These are phyloP conservation scores for Fusarium robinianum DNA, from an alignment of 2,329 filamentous ascomycete species.

Conservation along the genomic window DNA sequence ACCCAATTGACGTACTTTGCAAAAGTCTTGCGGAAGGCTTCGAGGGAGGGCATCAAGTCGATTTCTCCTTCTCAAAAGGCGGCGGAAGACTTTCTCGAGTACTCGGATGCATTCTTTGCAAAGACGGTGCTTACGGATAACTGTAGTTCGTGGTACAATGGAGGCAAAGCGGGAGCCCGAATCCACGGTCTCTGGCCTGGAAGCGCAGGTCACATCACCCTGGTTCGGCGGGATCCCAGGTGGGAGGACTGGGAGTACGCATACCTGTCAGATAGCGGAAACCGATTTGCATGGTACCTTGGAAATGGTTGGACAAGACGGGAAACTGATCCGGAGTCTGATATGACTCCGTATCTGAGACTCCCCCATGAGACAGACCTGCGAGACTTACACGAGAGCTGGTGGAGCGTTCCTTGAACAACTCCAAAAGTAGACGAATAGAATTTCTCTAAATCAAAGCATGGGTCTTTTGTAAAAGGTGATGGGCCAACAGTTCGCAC, in stretches of 20 bases:
- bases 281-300: slow-evolving; percentile 65
- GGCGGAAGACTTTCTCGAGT: slow-evolving; percentile 66
- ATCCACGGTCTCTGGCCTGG: slow-evolving; percentile 74
- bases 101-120: slow-evolving; percentile 60
- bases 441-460: slow-evolving; percentile 7
- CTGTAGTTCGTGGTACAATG: slow-evolving; percentile 75
- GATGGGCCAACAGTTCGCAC: too few species aligned
- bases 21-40: slow-evolving; percentile 69
- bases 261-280: slow-evolving; percentile 49
- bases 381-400: slow-evolving; percentile 67
- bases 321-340: slow-evolving; percentile 59
- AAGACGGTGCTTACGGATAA: slow-evolving; percentile 62
- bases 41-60: slow-evolving; percentile 66
- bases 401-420: slow-evolving; percentile 57
- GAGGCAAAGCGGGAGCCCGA: slow-evolving; percentile 62
- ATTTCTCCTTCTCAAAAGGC: slow-evolving; percentile 62
- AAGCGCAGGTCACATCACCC: slow-evolving; percentile 64
- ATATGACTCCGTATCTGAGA: slow-evolving; percentile 67
- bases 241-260: slow-evolving; percentile 62
- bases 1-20: slow-evolving; percentile 68
- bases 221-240: slow-evolving; percentile 57
- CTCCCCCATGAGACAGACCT: slow-evolving; percentile 61
- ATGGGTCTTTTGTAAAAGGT: slow-evolving; percentile 17
- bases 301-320: slow-evolving; percentile 69
- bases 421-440: slow-evolving; percentile 4